Evolutionary conservation across 2,329 filamentous ascomycete genomes (phyloP), one percentile per base, ranked within the genome.

Genomic region (Pyrenophora teres): DNA sequence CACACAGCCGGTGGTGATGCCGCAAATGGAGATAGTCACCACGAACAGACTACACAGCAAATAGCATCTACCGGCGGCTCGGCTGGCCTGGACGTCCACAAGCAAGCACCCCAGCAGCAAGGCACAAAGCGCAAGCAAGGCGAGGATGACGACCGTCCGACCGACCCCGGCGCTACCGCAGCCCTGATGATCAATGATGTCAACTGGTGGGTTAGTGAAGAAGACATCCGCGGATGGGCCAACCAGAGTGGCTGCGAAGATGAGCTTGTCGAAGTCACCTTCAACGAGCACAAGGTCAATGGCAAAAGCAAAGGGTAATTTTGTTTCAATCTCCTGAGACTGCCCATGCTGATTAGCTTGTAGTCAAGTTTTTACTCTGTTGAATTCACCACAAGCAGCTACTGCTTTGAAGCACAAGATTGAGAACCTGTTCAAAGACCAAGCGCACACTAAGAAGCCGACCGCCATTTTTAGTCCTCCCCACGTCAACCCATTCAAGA

Each of bases 201-300:
- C 8, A 89, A 90, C 73, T 99, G 94, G 94, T 97, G 93, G 93
- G 92, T 87, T 25, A 74, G 69, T 2, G 94, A 99, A 70, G 94
- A 99, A 68, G 92, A 97, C 64, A 85, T 99, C 50, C 88, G 94
- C 46, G 89, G 88, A 43, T 97, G 92, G 90, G 81, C 89, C 19
- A 86, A 86, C 60, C 83, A 89, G 59, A 90, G 88, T n/a, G 84
- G 83, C 2, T 90, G 86, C 62, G 94, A 97, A 72, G 83, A 87
- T 39, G 90, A 96, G 67, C 78, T 97, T 15, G 92, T 90, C 66
- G 94, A 97, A 55, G 85, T 99, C 44, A 96, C 92, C 0, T 99
- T 97, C 73, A 97, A 91, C 67, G 94, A 99, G 73, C 94, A 97
- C 76, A 99, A 99, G 73, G 92, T 97, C 40, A 99, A 99, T 63